Evolutionary conservation across 371 early-diverging fungal genomes (phyloP), one percentile per base, ranked within the genome.

Genomic region (Dipsacomyces acuminosporus): DNA sequence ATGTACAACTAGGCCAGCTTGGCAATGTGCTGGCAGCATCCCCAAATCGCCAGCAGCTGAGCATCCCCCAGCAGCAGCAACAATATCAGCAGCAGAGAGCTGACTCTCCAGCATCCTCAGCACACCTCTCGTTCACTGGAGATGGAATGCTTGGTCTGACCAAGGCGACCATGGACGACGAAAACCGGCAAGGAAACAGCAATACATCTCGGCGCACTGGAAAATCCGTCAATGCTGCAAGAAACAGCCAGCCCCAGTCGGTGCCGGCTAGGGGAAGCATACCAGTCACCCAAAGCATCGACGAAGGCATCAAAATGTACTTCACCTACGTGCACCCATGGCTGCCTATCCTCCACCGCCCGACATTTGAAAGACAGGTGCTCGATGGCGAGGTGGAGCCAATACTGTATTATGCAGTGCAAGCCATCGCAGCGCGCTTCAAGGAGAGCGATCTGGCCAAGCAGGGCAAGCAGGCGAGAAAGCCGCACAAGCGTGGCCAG

Each of bases 291-390:
- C 45, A 38, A 6, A 21, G 45, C 2, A 49, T 59, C 17, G 70
- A 69, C 33, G 69, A 51, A 6, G 59, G 59, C 1, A 44, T 69
- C 18, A 49, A 42, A 2, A 42, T 44, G 45, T 69, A 69, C 45
- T 69, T 69, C 51, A 24, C 44, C 9, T 69, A 59, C 17, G 69
- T 69, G 42, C 69, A 69, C 34, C 69, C 69, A 17, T 69, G 69
- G 69, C 41, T 69, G 30, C 69, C 69, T 5, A 48, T 69, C 11
- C 69, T 69, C 8, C 69, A 69, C 36, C 59, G 60, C 21, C 69
- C 64, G 30, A 64, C 69, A 20, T 69, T 69, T 44, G 69, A 69
- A 42, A 51, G 45, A 17, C 63, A 63, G 47, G 42, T 69, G n/a
- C 34, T 26, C 11, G 59, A 64, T 1, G 69, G 64, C 20, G 8